Percentiles rank a stretch among this genome's conserved stretches.
phyloP scores from a whole-genome alignment of 2,329 filamentous ascomycete genomes.

The Penicillium concentricum region DNA sequence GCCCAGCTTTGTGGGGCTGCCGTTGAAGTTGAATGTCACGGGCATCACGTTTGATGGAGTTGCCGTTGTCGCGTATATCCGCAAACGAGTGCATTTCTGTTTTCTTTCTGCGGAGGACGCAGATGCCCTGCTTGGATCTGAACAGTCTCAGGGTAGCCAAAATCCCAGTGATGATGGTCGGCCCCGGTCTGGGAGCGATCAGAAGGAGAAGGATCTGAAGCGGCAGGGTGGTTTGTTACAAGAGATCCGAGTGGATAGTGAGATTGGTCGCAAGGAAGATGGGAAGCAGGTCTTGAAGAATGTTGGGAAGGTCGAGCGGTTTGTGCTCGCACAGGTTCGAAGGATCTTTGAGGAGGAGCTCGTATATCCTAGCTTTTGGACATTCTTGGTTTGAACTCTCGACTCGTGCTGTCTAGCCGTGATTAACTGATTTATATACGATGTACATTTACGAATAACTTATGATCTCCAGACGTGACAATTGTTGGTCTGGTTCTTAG shows the following conservation, averaged over 20 bases:
- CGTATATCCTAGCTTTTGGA: conserved; percentile 98
- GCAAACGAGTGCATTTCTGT: conserved; percentile 86
- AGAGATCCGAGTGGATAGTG: conserved; percentile 93
- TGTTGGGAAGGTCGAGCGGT: conserved; percentile 96
- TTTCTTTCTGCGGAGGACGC: conserved; percentile 93
- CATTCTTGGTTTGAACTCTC: conserved; percentile 71
- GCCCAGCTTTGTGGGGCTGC: conserved; percentile 95
- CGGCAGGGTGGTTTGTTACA: conserved; percentile 75
- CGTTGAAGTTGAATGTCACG: conserved; percentile 90
- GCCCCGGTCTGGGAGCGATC: conserved; percentile 34
- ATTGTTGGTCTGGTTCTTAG: not conserved
- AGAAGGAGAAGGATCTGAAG: conserved; percentile 55
- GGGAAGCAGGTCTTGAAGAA: conserved; percentile 97
- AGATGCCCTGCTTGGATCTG: conserved; percentile 64
- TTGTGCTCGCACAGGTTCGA: conserved; percentile 93
- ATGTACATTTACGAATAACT: conserved; percentile 21
- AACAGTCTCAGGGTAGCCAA: conserved; percentile 34
- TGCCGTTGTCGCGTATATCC: conserved; percentile 86
- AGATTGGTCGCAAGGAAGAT: conserved; percentile 88
- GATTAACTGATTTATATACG: conserved; percentile 5
- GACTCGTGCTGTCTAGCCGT: too few relatives aligned
- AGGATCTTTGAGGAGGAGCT: conserved; percentile 98
- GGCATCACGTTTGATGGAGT: conserved; percentile 94
- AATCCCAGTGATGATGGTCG: conserved; percentile 31
- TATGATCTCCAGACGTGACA: conserved; percentile 9